Conservation (phyloP, 805 yeast genomes). For the Ogataea nitratoaversa region DNA sequence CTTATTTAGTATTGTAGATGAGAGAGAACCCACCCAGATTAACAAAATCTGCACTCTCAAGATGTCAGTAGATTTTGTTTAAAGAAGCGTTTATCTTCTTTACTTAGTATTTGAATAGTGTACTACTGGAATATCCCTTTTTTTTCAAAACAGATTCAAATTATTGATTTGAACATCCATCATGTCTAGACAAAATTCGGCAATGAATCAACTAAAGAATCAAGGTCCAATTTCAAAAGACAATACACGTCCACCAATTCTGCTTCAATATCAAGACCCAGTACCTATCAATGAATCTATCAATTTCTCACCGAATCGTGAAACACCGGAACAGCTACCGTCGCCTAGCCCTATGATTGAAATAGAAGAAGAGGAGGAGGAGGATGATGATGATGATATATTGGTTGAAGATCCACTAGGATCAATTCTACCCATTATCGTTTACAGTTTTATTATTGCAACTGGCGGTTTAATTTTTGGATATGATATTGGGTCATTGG, state of each 20-base stretch:
- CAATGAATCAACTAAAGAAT: neutral
- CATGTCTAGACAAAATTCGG: too few relatives aligned
- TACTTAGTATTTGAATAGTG: too few relatives aligned
- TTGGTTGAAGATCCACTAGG: conserved; percentile 11
- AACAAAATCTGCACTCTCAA: too few relatives aligned
- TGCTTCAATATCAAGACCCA: neutral
- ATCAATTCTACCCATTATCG: conserved; percentile 19
- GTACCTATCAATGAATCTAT: too few relatives aligned
- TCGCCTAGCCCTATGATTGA: too few relatives aligned
- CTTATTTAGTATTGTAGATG: too few relatives aligned
- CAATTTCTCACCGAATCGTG: too few relatives aligned
- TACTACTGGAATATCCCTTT: too few relatives aligned
- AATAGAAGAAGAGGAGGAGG: neutral
- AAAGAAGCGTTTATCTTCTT: neutral
- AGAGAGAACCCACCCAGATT: too few relatives aligned
- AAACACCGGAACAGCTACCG: too few relatives aligned
- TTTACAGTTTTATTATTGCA: conserved; percentile 25
- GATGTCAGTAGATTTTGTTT: neutral
- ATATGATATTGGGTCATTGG: conserved; percentile 34
- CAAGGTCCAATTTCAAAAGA: neutral
- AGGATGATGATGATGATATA: neutral
- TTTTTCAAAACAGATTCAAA: too few relatives aligned
- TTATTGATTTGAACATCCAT: neutral
- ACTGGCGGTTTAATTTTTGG: conserved; percentile 34
- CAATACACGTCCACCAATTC: neutral